phyloP scores from a whole-genome alignment of 129 eudicot species.

The Logfia minima region DNA sequence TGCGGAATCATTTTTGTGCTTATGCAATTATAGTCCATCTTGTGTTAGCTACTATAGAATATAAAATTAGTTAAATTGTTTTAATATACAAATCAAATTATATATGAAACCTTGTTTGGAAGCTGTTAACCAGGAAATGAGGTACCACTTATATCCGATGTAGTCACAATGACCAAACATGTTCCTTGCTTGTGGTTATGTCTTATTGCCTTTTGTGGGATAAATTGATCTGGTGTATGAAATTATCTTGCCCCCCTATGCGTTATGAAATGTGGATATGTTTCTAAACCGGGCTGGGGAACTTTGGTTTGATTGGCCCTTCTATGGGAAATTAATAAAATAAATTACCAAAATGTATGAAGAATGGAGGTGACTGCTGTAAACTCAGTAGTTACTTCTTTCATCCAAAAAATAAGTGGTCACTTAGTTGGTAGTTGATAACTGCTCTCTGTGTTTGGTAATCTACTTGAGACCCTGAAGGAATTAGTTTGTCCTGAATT shows the following conservation, averaged over 20 bases:
- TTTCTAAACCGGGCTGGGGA: not conserved
- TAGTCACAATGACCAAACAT: not conserved
- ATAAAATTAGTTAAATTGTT: not conserved
- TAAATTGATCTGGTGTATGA: too few species aligned
- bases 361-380: not conserved
- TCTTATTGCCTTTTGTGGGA: too few species aligned
- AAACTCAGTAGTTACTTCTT: not conserved
- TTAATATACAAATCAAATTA: not conserved
- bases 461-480: not conserved
- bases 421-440: not conserved
- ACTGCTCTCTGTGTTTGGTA: not conserved
- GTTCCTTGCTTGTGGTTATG: not conserved
- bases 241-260: too few species aligned
- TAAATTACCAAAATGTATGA: too few species aligned
- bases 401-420: not conserved
- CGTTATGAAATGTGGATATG: not conserved
- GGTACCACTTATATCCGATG: not conserved
- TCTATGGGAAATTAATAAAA: too few species aligned
- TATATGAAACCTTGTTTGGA: not conserved
- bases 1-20: slow-evolving; percentile 5
- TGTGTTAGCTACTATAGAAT: not conserved
- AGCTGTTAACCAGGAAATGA: not conserved
- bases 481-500: not conserved
- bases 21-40: too few species aligned
- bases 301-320: not conserved